Evolutionary conservation across 2,329 filamentous ascomycete genomes (phyloP).

Genomic region (Microascus cirrosus): DNA sequence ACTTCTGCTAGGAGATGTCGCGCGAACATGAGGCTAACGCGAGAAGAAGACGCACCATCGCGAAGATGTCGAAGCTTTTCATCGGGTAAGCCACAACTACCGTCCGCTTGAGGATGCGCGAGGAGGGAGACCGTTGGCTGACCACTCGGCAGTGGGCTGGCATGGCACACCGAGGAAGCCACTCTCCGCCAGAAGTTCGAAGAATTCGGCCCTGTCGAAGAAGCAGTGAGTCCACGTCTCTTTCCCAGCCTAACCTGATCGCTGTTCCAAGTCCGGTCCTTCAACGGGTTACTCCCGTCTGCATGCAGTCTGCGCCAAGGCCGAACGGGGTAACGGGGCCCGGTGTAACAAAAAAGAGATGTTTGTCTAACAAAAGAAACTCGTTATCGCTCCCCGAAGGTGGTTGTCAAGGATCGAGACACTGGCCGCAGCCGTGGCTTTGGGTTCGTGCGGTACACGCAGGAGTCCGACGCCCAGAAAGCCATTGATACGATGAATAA

Average conservation of each 20-base stretch:
- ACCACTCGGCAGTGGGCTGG: slow-evolving; percentile 62
- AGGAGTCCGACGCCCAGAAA: slow-evolving; percentile 63
- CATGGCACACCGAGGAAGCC: slow-evolving; percentile 92
- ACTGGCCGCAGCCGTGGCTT: slow-evolving; percentile 95
- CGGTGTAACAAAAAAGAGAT: background rate
- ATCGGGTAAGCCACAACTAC: slow-evolving; percentile 58
- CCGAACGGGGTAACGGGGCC: background rate
- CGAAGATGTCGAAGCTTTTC: slow-evolving; percentile 79
- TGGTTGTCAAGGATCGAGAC: slow-evolving; percentile 95
- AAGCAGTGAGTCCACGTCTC: slow-evolving; percentile 63
- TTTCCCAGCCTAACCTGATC: background rate
- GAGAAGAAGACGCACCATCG: background rate
- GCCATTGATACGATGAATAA: slow-evolving; percentile 78
- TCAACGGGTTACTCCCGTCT: background rate
- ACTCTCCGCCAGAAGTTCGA: slow-evolving; percentile 86
- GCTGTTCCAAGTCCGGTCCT: background rate
- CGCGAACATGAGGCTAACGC: background rate
- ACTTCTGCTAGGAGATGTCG: background rate
- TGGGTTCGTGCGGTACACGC: slow-evolving; percentile 84
- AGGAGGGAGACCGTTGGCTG: slow-evolving; percentile 5
- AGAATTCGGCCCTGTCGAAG: slow-evolving; percentile 81
- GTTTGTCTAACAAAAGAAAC: background rate
- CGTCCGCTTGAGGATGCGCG: background rate
- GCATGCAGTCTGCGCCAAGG: background rate
- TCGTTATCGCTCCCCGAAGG: slow-evolving; percentile 37